These are phyloP conservation scores for Blumeria hordei DNA, from an alignment of 2,329 filamentous ascomycete species.

Conservation along the genomic window DNA sequence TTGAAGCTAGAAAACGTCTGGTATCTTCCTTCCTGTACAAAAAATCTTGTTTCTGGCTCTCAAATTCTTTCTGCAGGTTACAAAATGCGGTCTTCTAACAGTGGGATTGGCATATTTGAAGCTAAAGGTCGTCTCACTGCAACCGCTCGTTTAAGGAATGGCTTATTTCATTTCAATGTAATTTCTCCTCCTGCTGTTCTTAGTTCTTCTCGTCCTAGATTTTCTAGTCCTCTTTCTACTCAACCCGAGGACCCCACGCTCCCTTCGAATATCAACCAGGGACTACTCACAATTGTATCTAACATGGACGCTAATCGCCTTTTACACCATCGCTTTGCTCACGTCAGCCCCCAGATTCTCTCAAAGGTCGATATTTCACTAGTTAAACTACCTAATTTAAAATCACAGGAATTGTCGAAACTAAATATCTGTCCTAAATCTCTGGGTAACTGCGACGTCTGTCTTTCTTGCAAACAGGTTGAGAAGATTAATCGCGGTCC, in stretches of 20 bases:
- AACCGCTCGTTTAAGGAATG: background rate
- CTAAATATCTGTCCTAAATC: background rate
- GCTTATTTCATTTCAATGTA: background rate
- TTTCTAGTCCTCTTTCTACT: background rate
- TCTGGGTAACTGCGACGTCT: background rate
- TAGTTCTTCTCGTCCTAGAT: background rate
- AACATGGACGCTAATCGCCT: background rate
- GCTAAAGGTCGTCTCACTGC: background rate
- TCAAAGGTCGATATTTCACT: background rate
- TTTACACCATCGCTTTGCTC: background rate
- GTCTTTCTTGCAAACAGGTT: background rate
- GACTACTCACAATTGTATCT: background rate
- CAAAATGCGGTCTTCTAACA: background rate
- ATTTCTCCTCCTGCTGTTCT: background rate
- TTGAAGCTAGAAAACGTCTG: background rate
- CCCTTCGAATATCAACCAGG: no score
- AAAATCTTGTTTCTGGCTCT: background rate
- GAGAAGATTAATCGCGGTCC: background rate
- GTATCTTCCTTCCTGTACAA: background rate
- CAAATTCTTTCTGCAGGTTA: background rate
- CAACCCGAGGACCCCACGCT: no score
- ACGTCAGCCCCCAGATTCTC: background rate
- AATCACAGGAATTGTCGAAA: background rate
- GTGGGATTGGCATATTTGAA: background rate
- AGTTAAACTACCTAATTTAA: background rate